phyloP scores from a whole-genome alignment of 495 filamentous ascomycete genomes.

The Neurospora pannonica region DNA sequence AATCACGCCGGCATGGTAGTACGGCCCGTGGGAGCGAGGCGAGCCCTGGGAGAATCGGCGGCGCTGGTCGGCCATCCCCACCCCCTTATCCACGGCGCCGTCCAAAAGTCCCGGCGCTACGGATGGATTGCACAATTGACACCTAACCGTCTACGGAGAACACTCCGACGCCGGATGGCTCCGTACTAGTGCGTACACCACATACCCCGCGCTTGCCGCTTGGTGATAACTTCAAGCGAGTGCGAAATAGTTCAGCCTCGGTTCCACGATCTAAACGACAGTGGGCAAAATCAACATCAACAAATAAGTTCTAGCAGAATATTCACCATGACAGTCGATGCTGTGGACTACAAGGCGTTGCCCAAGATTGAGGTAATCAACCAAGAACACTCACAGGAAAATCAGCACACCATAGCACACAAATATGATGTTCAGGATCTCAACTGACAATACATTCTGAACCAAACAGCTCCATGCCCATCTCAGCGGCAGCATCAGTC shows the following conservation, averaged over 20 bases:
- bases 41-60: not conserved
- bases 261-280: constrained; percentile 6
- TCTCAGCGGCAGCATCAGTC: constrained; percentile 71
- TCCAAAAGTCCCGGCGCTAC: not conserved
- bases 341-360: constrained; percentile 33
- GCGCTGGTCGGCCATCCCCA: not conserved
- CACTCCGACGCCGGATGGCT: not conserved
- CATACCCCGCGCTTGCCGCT: not conserved
- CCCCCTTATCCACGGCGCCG: not conserved
- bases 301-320: not conserved
- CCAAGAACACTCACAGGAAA: not conserved
- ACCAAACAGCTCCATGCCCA: constrained; percentile 65
- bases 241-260: constrained; percentile 3
- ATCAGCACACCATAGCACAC: not conserved
- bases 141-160: not conserved
- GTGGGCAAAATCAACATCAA: constrained; percentile 11
- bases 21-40: not conserved
- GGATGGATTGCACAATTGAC: not conserved
- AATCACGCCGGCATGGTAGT: not conserved
- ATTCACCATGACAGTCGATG: not conserved
- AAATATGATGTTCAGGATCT: not conserved
- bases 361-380: constrained; percentile 39
- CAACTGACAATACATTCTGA: not conserved
- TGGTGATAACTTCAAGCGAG: not conserved
- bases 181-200: not conserved